Percentiles rank a stretch among this genome's conserved stretches.
Evolutionary conservation across 805 yeast species (phyloP).

Genomic region (Naumovozyma baii): DNA sequence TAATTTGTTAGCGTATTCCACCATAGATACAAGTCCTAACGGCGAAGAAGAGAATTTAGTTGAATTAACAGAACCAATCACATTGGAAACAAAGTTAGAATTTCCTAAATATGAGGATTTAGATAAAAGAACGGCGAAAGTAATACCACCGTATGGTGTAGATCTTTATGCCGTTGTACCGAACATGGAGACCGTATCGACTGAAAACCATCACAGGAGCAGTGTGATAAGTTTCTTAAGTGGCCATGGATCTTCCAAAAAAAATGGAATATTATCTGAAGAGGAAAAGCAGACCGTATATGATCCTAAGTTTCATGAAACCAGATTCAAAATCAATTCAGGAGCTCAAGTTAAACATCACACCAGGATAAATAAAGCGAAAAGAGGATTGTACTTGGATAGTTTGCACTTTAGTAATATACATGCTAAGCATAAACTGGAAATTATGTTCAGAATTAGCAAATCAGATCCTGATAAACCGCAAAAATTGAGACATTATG

Average conservation of each 20-base stretch:
- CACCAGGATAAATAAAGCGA: conserved; percentile 16
- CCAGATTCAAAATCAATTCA: conserved; percentile 14
- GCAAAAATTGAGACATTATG: conserved; percentile 57
- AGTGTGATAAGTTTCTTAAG: conserved; percentile 17
- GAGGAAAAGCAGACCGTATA: not conserved
- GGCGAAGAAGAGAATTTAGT: conserved; percentile 20
- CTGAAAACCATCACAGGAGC: conserved; percentile 5
- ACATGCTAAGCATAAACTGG: conserved; percentile 55
- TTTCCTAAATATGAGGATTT: conserved; percentile 27
- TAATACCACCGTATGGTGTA: conserved; percentile 30
- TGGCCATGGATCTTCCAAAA: conserved; percentile 5
- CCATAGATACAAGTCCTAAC: conserved; percentile 20
- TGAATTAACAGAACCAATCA: conserved; percentile 22
- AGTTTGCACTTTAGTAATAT: conserved; percentile 49
- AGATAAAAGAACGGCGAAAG: conserved; percentile 20
- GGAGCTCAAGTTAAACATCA: conserved; percentile 13
- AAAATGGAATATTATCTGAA: not conserved
- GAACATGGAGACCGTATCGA: conserved; percentile 9
- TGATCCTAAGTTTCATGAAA: conserved; percentile 8
- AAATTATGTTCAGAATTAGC: conserved; percentile 58
- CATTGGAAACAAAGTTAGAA: conserved; percentile 22
- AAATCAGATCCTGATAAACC: conserved; percentile 43
- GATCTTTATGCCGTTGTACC: conserved; percentile 19
- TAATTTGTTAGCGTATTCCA: conserved; percentile 49
- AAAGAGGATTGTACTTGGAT: conserved; percentile 46